A percentile compares a stretch with the other conserved stretches of the same genome.
Conservation (phyloP, 495 filamentous ascomycete genomes). For the Cercophora samala region DNA sequence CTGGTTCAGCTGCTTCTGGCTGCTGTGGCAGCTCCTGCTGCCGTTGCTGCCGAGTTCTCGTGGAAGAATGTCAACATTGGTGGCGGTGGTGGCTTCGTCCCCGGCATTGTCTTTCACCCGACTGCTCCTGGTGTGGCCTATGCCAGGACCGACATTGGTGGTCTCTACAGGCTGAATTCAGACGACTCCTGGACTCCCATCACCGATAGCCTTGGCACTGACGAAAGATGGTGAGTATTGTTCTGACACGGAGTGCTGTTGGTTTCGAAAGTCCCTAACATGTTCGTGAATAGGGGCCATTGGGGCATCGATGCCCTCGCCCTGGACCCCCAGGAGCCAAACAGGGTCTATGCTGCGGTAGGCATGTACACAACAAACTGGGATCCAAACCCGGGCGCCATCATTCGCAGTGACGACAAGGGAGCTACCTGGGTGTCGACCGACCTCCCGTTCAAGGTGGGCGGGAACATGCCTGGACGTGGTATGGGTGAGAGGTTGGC, state of each 20-base stretch:
- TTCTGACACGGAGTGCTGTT: slow-evolving; percentile 3
- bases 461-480: slow-evolving; percentile 64
- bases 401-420: slow-evolving; percentile 49
- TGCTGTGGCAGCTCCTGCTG: slow-evolving; percentile 26
- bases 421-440: slow-evolving; percentile 49
- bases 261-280: background rate
- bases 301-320: slow-evolving; percentile 61
- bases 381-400: slow-evolving; percentile 55
- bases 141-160: slow-evolving; percentile 61
- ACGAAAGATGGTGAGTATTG: slow-evolving; percentile 44
- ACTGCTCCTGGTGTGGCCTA: slow-evolving; percentile 56
- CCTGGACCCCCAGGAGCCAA: slow-evolving; percentile 52
- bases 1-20: slow-evolving; percentile 37
- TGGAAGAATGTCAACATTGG: slow-evolving; percentile 50
- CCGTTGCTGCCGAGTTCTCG: slow-evolving; percentile 34
- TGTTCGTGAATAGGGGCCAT: slow-evolving; percentile 36
- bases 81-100: slow-evolving; percentile 60
- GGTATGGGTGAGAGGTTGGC: slow-evolving; percentile 62
- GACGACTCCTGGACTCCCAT: slow-evolving; percentile 57
- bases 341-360: slow-evolving; percentile 54
- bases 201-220: slow-evolving; percentile 49
- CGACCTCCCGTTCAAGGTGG: slow-evolving; percentile 56
- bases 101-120: slow-evolving; percentile 58
- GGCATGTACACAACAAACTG: slow-evolving; percentile 59
- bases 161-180: slow-evolving; percentile 54